phyloP scores from a whole-genome alignment of 495 filamentous ascomycete species.

The Penicillium robsamsonii region DNA sequence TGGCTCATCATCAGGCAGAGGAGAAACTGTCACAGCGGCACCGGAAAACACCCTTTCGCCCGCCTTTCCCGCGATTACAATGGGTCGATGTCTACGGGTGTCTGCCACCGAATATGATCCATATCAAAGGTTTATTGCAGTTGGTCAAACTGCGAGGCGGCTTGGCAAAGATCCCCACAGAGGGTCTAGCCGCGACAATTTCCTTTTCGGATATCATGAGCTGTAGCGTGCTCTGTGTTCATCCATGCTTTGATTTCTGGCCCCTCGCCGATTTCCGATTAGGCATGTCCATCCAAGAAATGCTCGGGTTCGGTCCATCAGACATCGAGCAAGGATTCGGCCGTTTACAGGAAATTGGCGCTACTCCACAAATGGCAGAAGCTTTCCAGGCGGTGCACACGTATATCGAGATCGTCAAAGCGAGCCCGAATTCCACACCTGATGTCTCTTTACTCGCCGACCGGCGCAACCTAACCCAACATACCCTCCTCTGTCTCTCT shows the following conservation, averaged over 20 bases:
- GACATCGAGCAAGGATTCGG: constrained; percentile 30
- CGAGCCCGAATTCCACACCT: constrained; percentile 8
- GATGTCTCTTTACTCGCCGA: constrained; percentile 35
- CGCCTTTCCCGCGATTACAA: constrained; percentile 41
- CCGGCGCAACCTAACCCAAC: constrained; percentile 39
- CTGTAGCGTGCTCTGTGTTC: constrained; percentile 25
- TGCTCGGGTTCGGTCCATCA: constrained; percentile 27
- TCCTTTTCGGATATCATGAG: constrained; percentile 41
- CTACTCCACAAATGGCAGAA: constrained; percentile 33
- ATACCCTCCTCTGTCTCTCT: constrained; percentile 32
- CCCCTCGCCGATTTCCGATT: constrained; percentile 25
- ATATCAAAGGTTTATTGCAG: constrained; percentile 37
- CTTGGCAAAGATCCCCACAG: constrained; percentile 30
- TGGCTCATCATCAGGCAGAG: constrained; percentile 41
- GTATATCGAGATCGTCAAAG: constrained; percentile 32
- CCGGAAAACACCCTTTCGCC: constrained; percentile 31
- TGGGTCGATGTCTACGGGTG: constrained; percentile 45
- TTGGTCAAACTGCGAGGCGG: constrained; percentile 40
- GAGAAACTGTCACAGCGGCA: constrained; percentile 12
- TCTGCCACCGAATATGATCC: constrained; percentile 38
- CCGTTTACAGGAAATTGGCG: constrained; percentile 28
- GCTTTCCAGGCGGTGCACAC: constrained; percentile 30
- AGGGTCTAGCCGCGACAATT: constrained; percentile 33
- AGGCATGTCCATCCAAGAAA: constrained; percentile 24
- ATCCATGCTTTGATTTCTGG: constrained; percentile 38